Percentiles rank a stretch among this genome's conserved stretches.
Evolutionary conservation across 768 basidiomycete species (phyloP).

Genomic region (Suillus occidentalis): DNA sequence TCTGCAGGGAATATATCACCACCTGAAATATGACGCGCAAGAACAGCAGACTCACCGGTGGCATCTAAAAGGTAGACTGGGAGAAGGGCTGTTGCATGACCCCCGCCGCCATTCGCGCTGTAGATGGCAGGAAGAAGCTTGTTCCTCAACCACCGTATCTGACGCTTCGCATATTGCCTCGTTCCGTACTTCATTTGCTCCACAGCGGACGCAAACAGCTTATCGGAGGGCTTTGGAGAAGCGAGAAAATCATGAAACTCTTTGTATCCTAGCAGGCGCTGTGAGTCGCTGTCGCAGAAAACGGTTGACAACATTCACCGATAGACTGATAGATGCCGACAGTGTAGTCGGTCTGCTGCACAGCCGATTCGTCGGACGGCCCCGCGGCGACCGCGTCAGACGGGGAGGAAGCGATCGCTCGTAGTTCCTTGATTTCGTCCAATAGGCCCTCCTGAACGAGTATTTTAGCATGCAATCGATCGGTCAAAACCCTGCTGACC

Average conservation of each 20-base stretch:
- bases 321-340: conserved; percentile 94
- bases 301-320: conserved; percentile 44
- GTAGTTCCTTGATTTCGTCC: conserved; percentile 68
- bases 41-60: conserved; percentile 43
- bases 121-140: conserved; percentile 78
- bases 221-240: conserved; percentile 38
- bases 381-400: neutral
- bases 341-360: conserved; percentile 54
- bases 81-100: conserved; percentile 24
- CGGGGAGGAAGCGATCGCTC: conserved; percentile 21
- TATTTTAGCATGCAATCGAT: conserved; percentile 6
- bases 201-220: conserved; percentile 54
- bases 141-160: conserved; percentile 89
- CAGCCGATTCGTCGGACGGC: neutral
- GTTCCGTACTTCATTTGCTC: conserved; percentile 86
- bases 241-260: conserved; percentile 77
- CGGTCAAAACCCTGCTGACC: conserved; percentile 38
- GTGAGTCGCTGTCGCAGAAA: conserved; percentile 4
- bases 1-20: conserved; percentile 32
- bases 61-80: conserved; percentile 68
- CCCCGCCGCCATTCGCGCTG: conserved; percentile 36
- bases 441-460: conserved; percentile 68
- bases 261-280: conserved; percentile 69
- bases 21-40: neutral
- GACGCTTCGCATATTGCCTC: conserved; percentile 86